These are phyloP conservation scores for Prosopis cineraria DNA, from an alignment of 306 rosid species.

Conservation along the genomic window DNA sequence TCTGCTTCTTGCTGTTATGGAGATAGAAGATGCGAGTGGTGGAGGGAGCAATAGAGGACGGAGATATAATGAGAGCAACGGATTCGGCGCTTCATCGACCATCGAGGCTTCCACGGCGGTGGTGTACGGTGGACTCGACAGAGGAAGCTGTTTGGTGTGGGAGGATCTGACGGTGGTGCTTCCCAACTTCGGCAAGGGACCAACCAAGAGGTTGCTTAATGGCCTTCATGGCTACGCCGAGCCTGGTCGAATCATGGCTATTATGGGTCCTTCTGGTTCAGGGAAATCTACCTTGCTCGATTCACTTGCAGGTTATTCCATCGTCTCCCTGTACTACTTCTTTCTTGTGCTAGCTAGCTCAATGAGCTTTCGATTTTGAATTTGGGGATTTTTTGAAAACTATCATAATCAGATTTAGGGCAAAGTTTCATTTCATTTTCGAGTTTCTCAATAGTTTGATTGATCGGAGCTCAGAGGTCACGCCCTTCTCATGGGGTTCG, in stretches of 20 bases:
- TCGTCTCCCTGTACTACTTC: background rate
- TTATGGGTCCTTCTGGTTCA: conserved; percentile 96
- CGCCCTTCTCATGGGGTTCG: background rate
- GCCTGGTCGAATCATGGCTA: conserved; percentile 87
- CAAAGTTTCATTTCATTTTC: background rate
- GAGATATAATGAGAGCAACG: background rate
- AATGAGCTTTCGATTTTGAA: background rate
- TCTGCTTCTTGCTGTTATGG: conserved; percentile 38
- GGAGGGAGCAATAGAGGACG: conserved; percentile 22
- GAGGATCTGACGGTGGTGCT: conserved; percentile 76
- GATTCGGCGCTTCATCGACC: too few species aligned
- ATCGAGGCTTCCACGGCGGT: too few species aligned
- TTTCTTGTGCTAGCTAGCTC: conserved; percentile 6
- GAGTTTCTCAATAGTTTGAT: background rate
- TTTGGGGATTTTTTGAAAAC: background rate
- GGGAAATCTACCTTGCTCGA: conserved; percentile 91
- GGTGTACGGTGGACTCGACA: conserved; percentile 38
- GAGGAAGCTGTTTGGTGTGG: conserved; percentile 86
- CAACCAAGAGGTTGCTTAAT: conserved; percentile 76
- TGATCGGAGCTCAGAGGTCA: too few species aligned
- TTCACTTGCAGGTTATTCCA: conserved; percentile 60
- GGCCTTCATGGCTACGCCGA: conserved; percentile 82
- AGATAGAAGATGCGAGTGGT: conserved; percentile 45
- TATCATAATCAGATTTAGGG: background rate
- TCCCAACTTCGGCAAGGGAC: conserved; percentile 72